These are phyloP conservation scores for Amaranthus palmeri DNA, from an alignment of 148 eudicot genomes.

Conservation along the genomic window DNA sequence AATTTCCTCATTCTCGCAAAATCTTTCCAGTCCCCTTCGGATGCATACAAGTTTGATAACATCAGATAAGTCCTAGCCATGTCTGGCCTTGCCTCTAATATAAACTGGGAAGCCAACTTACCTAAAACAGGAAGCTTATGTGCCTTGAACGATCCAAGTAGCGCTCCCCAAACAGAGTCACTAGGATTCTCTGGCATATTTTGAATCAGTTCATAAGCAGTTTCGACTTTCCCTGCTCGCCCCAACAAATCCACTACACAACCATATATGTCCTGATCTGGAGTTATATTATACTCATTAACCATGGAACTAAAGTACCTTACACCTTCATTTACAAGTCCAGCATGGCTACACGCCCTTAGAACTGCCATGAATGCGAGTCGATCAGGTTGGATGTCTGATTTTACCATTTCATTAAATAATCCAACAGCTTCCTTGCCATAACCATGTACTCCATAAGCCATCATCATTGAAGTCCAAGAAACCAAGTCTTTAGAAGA, in stretches of 20 bases:
- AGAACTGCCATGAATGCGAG: conserved; percentile 77
- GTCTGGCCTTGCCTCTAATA: conserved; percentile 49
- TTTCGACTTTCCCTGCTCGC: conserved; percentile 75
- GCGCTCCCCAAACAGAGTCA: conserved; percentile 88
- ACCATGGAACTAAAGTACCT: conserved; percentile 63
- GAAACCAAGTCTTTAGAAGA: conserved; percentile 51
- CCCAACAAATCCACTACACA: conserved; percentile 87
- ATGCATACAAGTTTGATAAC: conserved; percentile 71
- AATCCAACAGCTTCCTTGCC: conserved; percentile 67
- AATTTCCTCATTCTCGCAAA: conserved; percentile 61
- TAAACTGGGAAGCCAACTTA: conserved; percentile 45
- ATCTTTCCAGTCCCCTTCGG: conserved; percentile 77
- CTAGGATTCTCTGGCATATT: conserved; percentile 75
- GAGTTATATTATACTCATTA: conserved; percentile 41
- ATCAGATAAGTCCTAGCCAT: conserved; percentile 54
- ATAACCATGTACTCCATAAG: conserved; percentile 77
- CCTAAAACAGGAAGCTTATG: conserved; percentile 58
- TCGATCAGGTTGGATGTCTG: conserved; percentile 59
- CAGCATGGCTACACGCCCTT: conserved; percentile 88
- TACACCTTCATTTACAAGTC: conserved; percentile 82
- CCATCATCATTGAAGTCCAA: conserved; percentile 96
- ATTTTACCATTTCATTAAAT: conserved; percentile 55
- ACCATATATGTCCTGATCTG: conserved; percentile 73
- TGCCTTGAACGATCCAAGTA: conserved; percentile 83
- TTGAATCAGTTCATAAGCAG: conserved; percentile 75